Evolutionary conservation across 2,329 filamentous ascomycete genomes (phyloP).

Genomic region (Aspergillus clavatus): DNA sequence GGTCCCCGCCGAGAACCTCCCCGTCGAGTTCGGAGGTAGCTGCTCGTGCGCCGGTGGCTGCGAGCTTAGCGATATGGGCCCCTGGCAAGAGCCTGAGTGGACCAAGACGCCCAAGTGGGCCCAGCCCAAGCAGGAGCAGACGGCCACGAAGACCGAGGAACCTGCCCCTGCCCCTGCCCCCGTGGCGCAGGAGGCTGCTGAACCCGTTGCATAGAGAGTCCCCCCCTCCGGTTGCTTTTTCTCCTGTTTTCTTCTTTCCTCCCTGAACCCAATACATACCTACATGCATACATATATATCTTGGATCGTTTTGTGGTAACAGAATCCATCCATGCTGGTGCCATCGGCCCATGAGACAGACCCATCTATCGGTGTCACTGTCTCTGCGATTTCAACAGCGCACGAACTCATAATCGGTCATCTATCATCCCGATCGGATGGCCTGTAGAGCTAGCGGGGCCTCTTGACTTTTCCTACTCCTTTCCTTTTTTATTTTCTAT

Average conservation of each 20-base stretch:
- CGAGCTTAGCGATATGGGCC: constrained; percentile 79
- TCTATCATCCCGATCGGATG: background rate
- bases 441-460: background rate
- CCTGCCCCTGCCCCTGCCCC: constrained; percentile 23
- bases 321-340: background rate
- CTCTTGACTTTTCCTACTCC: constrained; percentile 2
- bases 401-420: constrained; percentile 1
- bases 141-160: constrained; percentile 22
- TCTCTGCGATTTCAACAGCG: background rate
- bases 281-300: background rate
- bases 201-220: constrained; percentile 28
- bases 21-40: constrained; percentile 74
- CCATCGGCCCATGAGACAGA: background rate
- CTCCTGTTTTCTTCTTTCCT: background rate
- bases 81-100: constrained; percentile 61
- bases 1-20: constrained; percentile 84
- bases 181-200: constrained; percentile 22
- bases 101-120: constrained; percentile 43
- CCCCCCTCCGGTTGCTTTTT: background rate
- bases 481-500: constrained; percentile 4
- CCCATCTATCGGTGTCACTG: background rate
- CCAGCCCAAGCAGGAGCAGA: constrained; percentile 24
- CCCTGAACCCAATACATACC: too few relatives aligned
- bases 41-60: constrained; percentile 83
- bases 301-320: background rate